Percentiles rank a stretch among this genome's conserved stretches.
Evolutionary conservation across 2,329 filamentous ascomycete genomes (phyloP).

Genomic region (Pseudogymnoascus pannorum): DNA sequence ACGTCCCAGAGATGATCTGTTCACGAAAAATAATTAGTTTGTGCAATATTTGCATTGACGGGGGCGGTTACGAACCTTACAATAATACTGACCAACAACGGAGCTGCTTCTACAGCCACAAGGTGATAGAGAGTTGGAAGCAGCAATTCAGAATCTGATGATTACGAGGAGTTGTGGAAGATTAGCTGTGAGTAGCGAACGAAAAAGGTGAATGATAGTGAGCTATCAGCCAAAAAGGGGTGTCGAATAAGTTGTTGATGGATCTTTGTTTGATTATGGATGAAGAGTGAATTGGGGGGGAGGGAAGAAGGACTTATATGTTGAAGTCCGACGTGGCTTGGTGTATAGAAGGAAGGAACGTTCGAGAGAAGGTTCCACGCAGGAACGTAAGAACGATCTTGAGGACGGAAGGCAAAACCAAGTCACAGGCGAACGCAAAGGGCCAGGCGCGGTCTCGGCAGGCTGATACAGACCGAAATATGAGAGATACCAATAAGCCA

Average conservation of each 20-base stretch:
- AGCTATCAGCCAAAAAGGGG: conserved; percentile 7
- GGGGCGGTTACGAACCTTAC: background rate
- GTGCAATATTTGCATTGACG: background rate
- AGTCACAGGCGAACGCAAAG: background rate
- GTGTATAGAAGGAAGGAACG: conserved; percentile 1
- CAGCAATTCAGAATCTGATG: conserved; percentile 9
- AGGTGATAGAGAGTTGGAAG: background rate
- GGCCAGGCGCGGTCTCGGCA: conserved; percentile 1
- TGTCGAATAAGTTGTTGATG: conserved; percentile 9
- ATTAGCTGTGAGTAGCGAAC: conserved; percentile 6
- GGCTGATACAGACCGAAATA: background rate
- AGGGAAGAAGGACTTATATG: background rate
- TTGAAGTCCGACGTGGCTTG: background rate
- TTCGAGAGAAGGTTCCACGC: background rate
- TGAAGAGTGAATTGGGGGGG: background rate
- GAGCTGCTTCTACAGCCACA: background rate
- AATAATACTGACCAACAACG: background rate
- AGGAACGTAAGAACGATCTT: background rate
- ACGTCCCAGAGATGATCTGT: background rate
- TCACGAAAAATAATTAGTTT: background rate
- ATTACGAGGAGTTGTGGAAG: conserved; percentile 9
- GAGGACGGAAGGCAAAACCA: background rate
- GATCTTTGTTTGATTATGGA: conserved; percentile 6
- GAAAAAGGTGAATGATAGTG: conserved; percentile 9
- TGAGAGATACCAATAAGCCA: background rate